A percentile compares a stretch with the other conserved stretches of the same genome.
Conservation (phyloP, 345 rosid species). For the Passiflora organensis region DNA sequence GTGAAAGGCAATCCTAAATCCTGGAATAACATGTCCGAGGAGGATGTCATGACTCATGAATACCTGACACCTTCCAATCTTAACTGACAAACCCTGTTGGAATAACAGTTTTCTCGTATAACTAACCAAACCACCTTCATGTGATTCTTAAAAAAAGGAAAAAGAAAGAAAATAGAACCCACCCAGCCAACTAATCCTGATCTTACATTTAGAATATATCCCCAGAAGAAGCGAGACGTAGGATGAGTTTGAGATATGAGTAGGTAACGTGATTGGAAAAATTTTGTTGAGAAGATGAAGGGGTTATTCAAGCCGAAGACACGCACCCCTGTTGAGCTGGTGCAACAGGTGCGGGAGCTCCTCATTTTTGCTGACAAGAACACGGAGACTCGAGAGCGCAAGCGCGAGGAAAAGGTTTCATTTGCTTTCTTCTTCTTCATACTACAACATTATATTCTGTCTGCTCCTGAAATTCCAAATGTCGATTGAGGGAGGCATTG, state of each 20-base stretch:
- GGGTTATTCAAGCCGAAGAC: slow-evolving; percentile 45
- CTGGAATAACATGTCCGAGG: too few species aligned
- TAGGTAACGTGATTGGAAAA: background rate
- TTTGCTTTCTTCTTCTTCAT: background rate
- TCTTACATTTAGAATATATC: too few species aligned
- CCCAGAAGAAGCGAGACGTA: too few species aligned
- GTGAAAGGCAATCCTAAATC: too few species aligned
- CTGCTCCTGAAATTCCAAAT: too few species aligned
- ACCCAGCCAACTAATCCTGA: too few species aligned
- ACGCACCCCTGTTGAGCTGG: slow-evolving; percentile 40
- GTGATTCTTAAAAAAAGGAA: background rate
- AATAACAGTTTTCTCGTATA: background rate
- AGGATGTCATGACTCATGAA: too few species aligned
- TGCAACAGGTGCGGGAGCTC: slow-evolving; percentile 35
- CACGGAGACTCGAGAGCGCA: slow-evolving; percentile 30
- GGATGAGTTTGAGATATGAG: background rate
- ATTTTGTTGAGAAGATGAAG: slow-evolving; percentile 23
- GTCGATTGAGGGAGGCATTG: background rate
- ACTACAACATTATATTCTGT: too few species aligned
- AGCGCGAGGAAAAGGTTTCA: slow-evolving; percentile 45
- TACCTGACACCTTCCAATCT: background rate
- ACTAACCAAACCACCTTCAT: background rate
- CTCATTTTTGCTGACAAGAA: slow-evolving; percentile 16
- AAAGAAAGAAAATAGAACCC: too few species aligned
- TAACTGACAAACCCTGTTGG: background rate